These are phyloP conservation scores for Nigrospora osmanthi DNA, from an alignment of 2,329 filamentous ascomycete species.

Conservation along the genomic window DNA sequence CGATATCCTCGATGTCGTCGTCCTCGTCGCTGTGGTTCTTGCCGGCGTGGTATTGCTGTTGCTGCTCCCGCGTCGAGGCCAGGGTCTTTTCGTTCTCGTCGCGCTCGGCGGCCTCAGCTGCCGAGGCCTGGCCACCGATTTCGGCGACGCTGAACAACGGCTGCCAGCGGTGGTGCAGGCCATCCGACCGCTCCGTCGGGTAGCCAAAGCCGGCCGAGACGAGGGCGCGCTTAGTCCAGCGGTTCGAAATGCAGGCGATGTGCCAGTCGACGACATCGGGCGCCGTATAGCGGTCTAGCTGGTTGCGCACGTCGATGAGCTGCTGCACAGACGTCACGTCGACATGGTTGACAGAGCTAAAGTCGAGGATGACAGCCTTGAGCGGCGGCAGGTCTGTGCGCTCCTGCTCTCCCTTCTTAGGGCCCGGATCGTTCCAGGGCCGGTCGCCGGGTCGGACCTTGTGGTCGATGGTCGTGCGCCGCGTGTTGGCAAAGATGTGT, in stretches of 20 bases:
- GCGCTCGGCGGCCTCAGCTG: constrained; percentile 60
- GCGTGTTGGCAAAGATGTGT: constrained; percentile 63
- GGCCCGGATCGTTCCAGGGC: constrained; percentile 92
- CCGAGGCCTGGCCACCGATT: constrained; percentile 64
- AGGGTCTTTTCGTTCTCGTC: constrained; percentile 47
- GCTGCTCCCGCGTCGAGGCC: constrained; percentile 4
- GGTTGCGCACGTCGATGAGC: constrained; percentile 89
- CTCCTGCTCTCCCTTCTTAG: constrained; percentile 41
- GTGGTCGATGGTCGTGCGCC: constrained; percentile 63
- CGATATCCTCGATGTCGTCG: constrained; percentile 11
- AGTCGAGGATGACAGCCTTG: constrained; percentile 88
- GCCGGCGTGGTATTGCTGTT: constrained; percentile 4
- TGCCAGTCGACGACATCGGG: constrained; percentile 90
- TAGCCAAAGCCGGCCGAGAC: constrained; percentile 84
- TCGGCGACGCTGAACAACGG: constrained; percentile 94
- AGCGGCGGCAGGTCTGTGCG: constrained; percentile 55
- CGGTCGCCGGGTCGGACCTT: constrained; percentile 66
- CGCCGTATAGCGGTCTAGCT: constrained; percentile 76
- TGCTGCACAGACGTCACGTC: constrained; percentile 90
- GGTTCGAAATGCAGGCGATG: constrained; percentile 86
- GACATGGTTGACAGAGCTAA: constrained; percentile 87
- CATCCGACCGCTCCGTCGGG: constrained; percentile 49
- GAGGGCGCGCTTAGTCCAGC: constrained; percentile 89
- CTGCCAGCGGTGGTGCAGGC: constrained; percentile 66
- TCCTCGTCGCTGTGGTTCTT: constrained; percentile 3